These are phyloP conservation scores for Lasiosphaeris hirsuta DNA, from an alignment of 495 filamentous ascomycete species.

Conservation along the genomic window DNA sequence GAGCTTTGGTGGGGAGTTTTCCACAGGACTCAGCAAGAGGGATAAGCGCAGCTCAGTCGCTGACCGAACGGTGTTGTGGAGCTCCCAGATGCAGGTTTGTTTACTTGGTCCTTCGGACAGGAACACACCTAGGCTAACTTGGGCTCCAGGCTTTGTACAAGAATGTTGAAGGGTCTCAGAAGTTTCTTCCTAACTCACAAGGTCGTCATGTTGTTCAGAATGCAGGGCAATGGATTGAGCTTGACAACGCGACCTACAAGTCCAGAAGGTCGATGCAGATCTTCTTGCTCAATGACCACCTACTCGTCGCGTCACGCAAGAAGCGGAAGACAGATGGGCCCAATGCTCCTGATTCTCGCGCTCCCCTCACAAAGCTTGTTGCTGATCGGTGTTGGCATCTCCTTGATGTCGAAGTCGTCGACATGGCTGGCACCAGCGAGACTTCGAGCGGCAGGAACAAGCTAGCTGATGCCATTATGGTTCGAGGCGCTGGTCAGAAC, in stretches of 20 bases:
- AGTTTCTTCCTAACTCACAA: constrained; percentile 86
- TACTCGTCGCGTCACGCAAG: constrained; percentile 85
- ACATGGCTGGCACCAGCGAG: constrained; percentile 66
- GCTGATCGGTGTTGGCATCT: constrained; percentile 95
- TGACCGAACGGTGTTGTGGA: constrained; percentile 95
- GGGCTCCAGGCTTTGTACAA: constrained; percentile 69
- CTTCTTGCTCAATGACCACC: constrained; percentile 90
- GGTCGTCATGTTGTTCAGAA: constrained; percentile 90
- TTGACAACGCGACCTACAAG: constrained; percentile 97
- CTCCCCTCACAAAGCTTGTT: constrained; percentile 73
- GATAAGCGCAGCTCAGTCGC: constrained; percentile 81
- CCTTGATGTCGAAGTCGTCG: constrained; percentile 88
- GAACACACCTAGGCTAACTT: background rate
- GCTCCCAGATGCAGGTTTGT: constrained; percentile 66
- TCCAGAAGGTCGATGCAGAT: constrained; percentile 79
- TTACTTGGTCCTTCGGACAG: background rate
- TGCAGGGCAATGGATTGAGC: constrained; percentile 86
- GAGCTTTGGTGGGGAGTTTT: constrained; percentile 36
- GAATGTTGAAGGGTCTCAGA: constrained; percentile 91
- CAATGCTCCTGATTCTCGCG: constrained; percentile 52
- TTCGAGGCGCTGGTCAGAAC: constrained; percentile 70
- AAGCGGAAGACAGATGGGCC: constrained; percentile 76
- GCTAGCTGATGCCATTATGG: constrained; percentile 83
- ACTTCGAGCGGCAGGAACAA: constrained; percentile 56
- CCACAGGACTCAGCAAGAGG: constrained; percentile 54